These are phyloP conservation scores for maize (Zea mays) DNA, from an alignment of 176 grass and related monocot genomes.

Conservation along the genomic window Zm-B73-REFERENCE-NAM-5.0 NC_050101.1:54285501-54286000, in stretches of 20 bases:
- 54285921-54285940: constrained; percentile 49
- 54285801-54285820: constrained; percentile 88
- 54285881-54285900: constrained; percentile 55
- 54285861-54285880: constrained; percentile 49
- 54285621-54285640: constrained; percentile 96
- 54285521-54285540: constrained; percentile 32
- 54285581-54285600: constrained; percentile 55
- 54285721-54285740: constrained; percentile 74
- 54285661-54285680: constrained; percentile 82
- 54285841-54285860: constrained; percentile 57
- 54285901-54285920: constrained; percentile 49
- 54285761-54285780: constrained; percentile 89
- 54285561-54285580: constrained; percentile 37
- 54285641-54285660: constrained; percentile 90
- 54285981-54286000: neutral
- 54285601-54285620: constrained; percentile 93
- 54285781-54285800: constrained; percentile 82
- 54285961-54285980: constrained; percentile 10
- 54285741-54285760: constrained; percentile 94
- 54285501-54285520: constrained; percentile 93
- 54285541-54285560: constrained; percentile 28
- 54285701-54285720: constrained; percentile 83
- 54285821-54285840: constrained; percentile 86
- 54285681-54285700: constrained; percentile 75
- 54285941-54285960: constrained; percentile 34